Percentiles rank a stretch among this genome's conserved stretches.
Evolutionary conservation across 345 rosid species (phyloP).

Genomic region (Camelina sativa): DNA sequence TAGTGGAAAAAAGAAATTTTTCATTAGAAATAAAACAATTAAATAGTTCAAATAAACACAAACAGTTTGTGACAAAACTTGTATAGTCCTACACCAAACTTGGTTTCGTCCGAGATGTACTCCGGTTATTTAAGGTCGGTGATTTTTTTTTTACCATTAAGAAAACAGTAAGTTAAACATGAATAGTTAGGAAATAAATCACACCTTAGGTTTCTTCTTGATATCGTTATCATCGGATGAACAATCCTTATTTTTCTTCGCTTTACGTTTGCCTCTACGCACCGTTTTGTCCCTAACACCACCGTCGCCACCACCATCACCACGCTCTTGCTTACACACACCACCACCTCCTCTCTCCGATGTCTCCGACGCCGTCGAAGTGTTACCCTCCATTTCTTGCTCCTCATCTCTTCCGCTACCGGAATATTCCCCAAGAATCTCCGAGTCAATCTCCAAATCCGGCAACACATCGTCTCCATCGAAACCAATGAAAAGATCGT

Average conservation of each 20-base stretch:
- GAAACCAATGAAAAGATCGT: conserved; percentile 70
- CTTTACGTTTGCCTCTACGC: conserved; percentile 45
- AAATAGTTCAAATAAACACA: not conserved
- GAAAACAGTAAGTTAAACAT: too few species aligned
- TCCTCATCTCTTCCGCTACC: conserved; percentile 61
- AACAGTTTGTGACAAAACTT: not conserved
- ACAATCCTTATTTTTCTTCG: conserved; percentile 59
- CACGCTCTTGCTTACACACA: conserved; percentile 47
- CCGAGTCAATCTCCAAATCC: conserved; percentile 77
- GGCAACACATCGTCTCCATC: conserved; percentile 62
- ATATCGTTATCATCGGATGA: conserved; percentile 46
- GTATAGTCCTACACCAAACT: not conserved
- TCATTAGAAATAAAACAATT: not conserved
- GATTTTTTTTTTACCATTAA: too few species aligned
- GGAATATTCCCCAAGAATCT: conserved; percentile 68
- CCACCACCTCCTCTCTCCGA: conserved; percentile 40
- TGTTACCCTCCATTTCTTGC: conserved; percentile 54
- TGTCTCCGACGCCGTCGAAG: conserved; percentile 48
- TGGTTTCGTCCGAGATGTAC: not conserved
- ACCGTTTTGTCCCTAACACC: conserved; percentile 42
- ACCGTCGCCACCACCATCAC: conserved; percentile 52
- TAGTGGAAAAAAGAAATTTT: too few species aligned
- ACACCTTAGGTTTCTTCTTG: conserved; percentile 43
- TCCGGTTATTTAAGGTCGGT: not conserved
- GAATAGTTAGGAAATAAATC: conserved; percentile 3